Base-by-base conservation (phyloP, 2,329 filamentous ascomycete species). In the Colletotrichum horii region DNA sequence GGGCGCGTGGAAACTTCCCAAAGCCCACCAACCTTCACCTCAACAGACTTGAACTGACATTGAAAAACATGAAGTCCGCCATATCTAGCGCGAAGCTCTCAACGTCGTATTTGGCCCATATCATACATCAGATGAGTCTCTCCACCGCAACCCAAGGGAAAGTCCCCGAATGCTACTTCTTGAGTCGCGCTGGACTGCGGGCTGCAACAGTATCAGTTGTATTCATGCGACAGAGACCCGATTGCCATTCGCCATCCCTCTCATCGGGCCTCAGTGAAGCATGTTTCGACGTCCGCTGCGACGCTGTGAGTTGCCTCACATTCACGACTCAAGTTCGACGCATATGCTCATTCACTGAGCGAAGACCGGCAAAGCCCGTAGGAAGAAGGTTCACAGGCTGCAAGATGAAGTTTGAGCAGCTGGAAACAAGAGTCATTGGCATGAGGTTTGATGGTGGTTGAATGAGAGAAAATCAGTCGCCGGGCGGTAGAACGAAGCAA, bases 61-160 rank as follows among this genome's bases (percentile, higher is more conserved):
- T 14, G n/a, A 22, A 0, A 48, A 22, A 9, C 4, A 19, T 5
- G n/a, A 52, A 0, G 43, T 4, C 6, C 0, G 11, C 43, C n/a
- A 52, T 52, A 6, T 52, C 6, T 22, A 14, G 0, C 2, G 43
- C n/a, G n/a, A 52, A 52, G 43, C 43, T 52, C 11, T 22, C 43
- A 14, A 22, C 11, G n/a, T 22, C 1, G 43, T 52, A 52, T 14
- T 24, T 14, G 12, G 4, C 43, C 6, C n/a, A 52, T 7, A 3
- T 52, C n/a, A 22, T 24, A 22, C 11, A 52, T 52, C 43, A 52
- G n/a, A 52, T 52, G 43, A 14, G 43, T 52, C 11, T 52, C 43
- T 52, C 43, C 4, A 3, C n/a, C n/a, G 3, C n/a, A 52, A 52
- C 43, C n/a, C 11, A 24, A 24, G n/a, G 0, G 24, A 4, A 22